Base-by-base conservation (phyloP, 805 yeast species). In the Teunomyces stri region DNA sequence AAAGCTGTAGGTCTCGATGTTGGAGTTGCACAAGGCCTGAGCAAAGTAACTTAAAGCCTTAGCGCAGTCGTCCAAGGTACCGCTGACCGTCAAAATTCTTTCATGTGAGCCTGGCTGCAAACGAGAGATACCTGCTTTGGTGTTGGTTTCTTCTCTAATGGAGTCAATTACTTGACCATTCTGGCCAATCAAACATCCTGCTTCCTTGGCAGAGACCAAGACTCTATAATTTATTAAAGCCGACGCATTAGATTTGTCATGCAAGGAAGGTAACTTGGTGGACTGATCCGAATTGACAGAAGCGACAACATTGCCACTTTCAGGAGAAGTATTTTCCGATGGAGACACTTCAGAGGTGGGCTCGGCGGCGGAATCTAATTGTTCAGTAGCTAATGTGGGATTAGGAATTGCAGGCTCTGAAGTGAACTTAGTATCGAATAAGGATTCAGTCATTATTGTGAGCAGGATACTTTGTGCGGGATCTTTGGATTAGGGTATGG, bases 161-260 rank as follows among this genome's bases (percentile, higher is more conserved):
- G 79, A 75, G 46, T 90, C 86, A 50, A 90, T 89, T 46, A 85
- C 85, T 43, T 77, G 74, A 40, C 97, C 97, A 53, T 81, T 85
- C 54, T 86, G 86, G 45, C 97, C 97, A 56, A 90, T 90, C 51
- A 90, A 81, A 51, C 89, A 87, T 13, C 96, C 96, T 10, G 96
- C 91, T 65, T 90, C 97, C 60, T 85, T 86, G 46, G 90, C 80
- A 2, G 94, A 82, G 15, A 90, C 86, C 25, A 90, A 74, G 1
- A 89, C 78, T 49, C 90, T 54, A 56, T 60, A 66, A 55, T 65
- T 70, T 46, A 72, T 69, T 40, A 68, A 60, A 5, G 74, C 68
- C 3, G 65, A 53, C 5, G 64, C 58, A 42, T 61, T 57, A 11
- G 60, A 52, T 36, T 54, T 55, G 46, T 60, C 66, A 27, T 57